Evolutionary conservation across 768 basidiomycete species (phyloP).

Genomic region (Termitomyces sp.): DNA sequence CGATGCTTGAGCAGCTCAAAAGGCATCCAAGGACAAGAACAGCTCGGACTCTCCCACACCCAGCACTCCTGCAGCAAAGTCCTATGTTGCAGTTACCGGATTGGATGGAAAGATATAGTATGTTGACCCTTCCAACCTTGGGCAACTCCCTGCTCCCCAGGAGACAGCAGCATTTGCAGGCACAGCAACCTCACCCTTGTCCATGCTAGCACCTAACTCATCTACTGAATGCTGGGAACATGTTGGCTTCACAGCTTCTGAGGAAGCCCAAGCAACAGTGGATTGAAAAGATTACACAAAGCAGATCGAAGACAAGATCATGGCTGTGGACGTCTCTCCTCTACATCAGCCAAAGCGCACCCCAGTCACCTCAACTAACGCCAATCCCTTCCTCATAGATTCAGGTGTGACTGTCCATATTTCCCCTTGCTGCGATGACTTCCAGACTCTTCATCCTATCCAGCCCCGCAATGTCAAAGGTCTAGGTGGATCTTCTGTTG

Average conservation of each 20-base stretch:
- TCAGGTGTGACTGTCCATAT: no score
- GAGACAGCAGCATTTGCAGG: background rate
- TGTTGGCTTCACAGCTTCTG: background rate
- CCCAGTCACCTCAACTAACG: constrained; percentile 16
- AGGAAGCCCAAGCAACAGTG: background rate
- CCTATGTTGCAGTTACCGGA: background rate
- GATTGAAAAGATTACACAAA: background rate
- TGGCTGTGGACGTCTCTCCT: background rate
- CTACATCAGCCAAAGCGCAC: background rate
- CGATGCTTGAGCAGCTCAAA: constrained; percentile 9
- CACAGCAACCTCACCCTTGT: background rate
- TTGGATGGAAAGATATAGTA: background rate
- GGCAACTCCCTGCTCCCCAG: background rate
- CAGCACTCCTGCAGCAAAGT: background rate
- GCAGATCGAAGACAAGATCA: background rate
- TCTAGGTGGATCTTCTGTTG: constrained; percentile 20
- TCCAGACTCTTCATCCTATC: constrained; percentile 20
- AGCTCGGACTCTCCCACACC: background rate
- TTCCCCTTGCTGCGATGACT: constrained; percentile 20
- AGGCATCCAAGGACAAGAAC: background rate
- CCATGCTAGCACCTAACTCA: background rate
- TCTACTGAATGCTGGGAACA: background rate
- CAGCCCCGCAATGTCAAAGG: constrained; percentile 20
- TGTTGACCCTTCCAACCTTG: background rate
- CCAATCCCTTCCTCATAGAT: constrained; percentile 22